phyloP scores from a whole-genome alignment of 1,284 basidiomycete genomes.

The Sanghuangporus weigelae region DNA sequence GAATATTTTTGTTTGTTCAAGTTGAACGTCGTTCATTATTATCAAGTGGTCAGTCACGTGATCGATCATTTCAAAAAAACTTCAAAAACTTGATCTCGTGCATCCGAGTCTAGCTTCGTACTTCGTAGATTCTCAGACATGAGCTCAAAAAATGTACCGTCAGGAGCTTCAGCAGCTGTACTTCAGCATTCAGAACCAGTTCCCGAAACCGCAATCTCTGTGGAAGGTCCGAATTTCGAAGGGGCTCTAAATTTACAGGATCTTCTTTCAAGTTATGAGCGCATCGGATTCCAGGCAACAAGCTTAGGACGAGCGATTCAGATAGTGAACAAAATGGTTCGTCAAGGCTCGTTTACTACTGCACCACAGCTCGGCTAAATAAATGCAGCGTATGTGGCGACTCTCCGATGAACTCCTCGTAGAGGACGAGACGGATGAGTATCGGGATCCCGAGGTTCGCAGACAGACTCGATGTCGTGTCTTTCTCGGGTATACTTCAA shows the following conservation, averaged over 20 bases:
- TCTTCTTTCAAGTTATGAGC: slow-evolving; percentile 77
- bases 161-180: slow-evolving; percentile 63
- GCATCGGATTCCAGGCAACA: slow-evolving; percentile 95
- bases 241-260: slow-evolving; percentile 60
- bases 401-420: slow-evolving; percentile 74
- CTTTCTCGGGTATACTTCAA: slow-evolving; percentile 98
- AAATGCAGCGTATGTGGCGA: slow-evolving; percentile 68
- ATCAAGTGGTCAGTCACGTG: too few relatives aligned
- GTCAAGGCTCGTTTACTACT: slow-evolving; percentile 16
- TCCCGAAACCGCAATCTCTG: slow-evolving; percentile 65
- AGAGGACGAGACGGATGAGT: slow-evolving; percentile 66
- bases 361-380: background rate
- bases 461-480: slow-evolving; percentile 74
- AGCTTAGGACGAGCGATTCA: slow-evolving; percentile 87
- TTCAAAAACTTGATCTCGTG: too few relatives aligned
- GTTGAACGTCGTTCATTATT: too few relatives aligned
- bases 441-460: slow-evolving; percentile 52
- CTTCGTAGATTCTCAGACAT: background rate
- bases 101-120: background rate
- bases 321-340: slow-evolving; percentile 87
- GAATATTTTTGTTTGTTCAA: too few relatives aligned
- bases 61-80: too few relatives aligned
- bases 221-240: slow-evolving; percentile 88
- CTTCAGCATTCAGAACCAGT: slow-evolving; percentile 76
- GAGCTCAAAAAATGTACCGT: slow-evolving; percentile 34